phyloP scores from a whole-genome alignment of 441 rosid species.

The Arabidopsis lyrata region DNA sequence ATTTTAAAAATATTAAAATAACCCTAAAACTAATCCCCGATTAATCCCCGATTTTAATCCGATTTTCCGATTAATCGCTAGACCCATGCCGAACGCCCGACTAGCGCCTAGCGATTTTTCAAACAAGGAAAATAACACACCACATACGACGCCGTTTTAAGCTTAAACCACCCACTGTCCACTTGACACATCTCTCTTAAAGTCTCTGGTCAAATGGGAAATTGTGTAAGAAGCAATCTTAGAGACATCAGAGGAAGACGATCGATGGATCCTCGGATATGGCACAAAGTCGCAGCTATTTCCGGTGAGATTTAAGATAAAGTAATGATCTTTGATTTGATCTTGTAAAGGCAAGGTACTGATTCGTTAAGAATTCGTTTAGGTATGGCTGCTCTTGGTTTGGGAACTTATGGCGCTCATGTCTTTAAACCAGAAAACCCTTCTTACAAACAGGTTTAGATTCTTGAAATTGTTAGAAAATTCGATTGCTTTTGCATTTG shows the following conservation, averaged over 20 bases:
- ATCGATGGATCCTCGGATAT: constrained; percentile 64
- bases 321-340: constrained; percentile 20
- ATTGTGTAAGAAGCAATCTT: constrained; percentile 31
- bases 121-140: background rate
- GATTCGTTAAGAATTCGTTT: background rate
- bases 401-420: constrained; percentile 93
- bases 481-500: background rate
- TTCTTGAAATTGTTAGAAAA: background rate
- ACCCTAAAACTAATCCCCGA: too few species aligned
- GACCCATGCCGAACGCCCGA: too few species aligned
- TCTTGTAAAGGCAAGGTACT: background rate
- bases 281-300: constrained; percentile 89
- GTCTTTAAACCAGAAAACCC: constrained; percentile 82
- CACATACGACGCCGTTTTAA: constrained; percentile 13
- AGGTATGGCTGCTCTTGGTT: constrained; percentile 88
- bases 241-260: constrained; percentile 33
- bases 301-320: constrained; percentile 53
- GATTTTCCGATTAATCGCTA: too few species aligned
- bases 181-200: constrained; percentile 13
- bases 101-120: too few species aligned
- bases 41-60: too few species aligned
- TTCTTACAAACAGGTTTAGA: constrained; percentile 72
- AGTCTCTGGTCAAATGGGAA: constrained; percentile 38
- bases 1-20: too few species aligned
- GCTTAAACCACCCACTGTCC: constrained; percentile 21